Conservation (phyloP, 1,139 yeast genomes). For the Kodamaea ohmeri region DNA sequence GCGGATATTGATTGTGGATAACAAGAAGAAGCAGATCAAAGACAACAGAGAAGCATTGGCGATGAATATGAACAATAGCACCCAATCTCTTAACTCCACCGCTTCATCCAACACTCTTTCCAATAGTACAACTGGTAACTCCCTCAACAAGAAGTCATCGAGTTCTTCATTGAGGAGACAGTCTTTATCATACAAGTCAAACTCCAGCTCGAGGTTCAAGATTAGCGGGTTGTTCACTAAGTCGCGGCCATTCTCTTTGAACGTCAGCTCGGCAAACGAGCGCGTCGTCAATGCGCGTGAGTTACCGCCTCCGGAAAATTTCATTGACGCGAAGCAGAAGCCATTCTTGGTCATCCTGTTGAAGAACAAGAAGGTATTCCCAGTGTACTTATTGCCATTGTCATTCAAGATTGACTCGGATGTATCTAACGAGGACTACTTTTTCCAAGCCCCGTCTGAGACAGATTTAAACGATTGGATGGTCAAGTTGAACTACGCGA, state of each 20-base stretch:
- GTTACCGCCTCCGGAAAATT: constrained; percentile 53
- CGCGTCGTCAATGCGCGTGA: constrained; percentile 52
- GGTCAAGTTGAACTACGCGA: constrained; percentile 44
- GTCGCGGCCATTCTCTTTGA: constrained; percentile 35
- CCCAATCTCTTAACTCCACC: constrained; percentile 1
- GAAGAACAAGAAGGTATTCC: constrained; percentile 49
- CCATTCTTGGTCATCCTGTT: constrained; percentile 59
- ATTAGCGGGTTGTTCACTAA: constrained; percentile 44
- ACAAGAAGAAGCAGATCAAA: constrained; percentile 31
- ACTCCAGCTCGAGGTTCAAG: constrained; percentile 39
- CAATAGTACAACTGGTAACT: constrained; percentile 2
- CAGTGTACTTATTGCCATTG: constrained; percentile 50
- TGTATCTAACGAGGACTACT: constrained; percentile 51
- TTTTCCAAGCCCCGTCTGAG: constrained; percentile 69
- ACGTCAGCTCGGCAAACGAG: constrained; percentile 34
- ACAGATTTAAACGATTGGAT: constrained; percentile 77
- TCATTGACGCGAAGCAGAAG: constrained; percentile 48
- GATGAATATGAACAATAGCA: constrained; percentile 5
- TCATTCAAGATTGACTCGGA: constrained; percentile 64
- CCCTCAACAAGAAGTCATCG: constrained; percentile 33
- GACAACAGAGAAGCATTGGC: constrained; percentile 17
- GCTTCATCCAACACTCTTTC: constrained; percentile 3
- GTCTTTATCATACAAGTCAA: constrained; percentile 41
- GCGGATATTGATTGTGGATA: constrained; percentile 32
- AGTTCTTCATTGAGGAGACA: constrained; percentile 38